phyloP scores from a whole-genome alignment of 1,284 basidiomycete species.

The Trametes hirsuta region DNA sequence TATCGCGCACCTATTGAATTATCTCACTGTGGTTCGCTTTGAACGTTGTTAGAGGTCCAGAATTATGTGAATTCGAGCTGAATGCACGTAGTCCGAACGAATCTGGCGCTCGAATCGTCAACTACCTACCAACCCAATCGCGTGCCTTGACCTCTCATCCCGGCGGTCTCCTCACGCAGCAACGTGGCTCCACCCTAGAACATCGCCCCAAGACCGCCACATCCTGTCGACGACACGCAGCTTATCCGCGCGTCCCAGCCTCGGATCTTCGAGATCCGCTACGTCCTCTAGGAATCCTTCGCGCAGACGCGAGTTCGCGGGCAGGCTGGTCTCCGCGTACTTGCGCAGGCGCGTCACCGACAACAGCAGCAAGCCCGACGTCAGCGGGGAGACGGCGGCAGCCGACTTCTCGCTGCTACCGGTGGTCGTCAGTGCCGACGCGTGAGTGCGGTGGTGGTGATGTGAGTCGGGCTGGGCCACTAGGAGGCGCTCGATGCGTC shows the following conservation, averaged over 20 bases:
- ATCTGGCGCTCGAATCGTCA: too few relatives aligned
- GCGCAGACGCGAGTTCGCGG: slow-evolving; percentile 59
- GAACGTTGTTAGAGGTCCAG: too few relatives aligned
- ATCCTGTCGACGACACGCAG: slow-evolving; percentile 82
- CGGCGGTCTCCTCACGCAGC: slow-evolving; percentile 19
- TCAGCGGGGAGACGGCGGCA: slow-evolving; percentile 51
- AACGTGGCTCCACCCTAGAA: slow-evolving; percentile 55
- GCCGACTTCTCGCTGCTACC: slow-evolving; percentile 5
- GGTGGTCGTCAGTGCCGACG: not conserved
- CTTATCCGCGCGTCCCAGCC: slow-evolving; percentile 70
- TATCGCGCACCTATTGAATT: too few relatives aligned
- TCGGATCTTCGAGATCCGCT: slow-evolving; percentile 78
- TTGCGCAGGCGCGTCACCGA: slow-evolving; percentile 70
- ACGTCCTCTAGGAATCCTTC: slow-evolving; percentile 88
- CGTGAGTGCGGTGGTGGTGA: slow-evolving; percentile 15
- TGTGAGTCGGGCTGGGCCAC: slow-evolving; percentile 46
- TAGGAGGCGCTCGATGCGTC: slow-evolving; percentile 77
- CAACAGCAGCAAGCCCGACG: slow-evolving; percentile 74
- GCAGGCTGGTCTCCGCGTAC: slow-evolving; percentile 61
- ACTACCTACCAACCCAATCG: not conserved
- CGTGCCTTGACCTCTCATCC: not conserved
- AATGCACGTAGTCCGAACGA: too few relatives aligned
- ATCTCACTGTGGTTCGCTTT: too few relatives aligned
- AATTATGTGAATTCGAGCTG: too few relatives aligned
- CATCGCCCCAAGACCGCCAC: slow-evolving; percentile 85